A percentile compares a stretch with the other conserved stretches of the same genome.
phyloP scores from a whole-genome alignment of 805 yeast species.

The Saccharomycopsis babjevae region DNA sequence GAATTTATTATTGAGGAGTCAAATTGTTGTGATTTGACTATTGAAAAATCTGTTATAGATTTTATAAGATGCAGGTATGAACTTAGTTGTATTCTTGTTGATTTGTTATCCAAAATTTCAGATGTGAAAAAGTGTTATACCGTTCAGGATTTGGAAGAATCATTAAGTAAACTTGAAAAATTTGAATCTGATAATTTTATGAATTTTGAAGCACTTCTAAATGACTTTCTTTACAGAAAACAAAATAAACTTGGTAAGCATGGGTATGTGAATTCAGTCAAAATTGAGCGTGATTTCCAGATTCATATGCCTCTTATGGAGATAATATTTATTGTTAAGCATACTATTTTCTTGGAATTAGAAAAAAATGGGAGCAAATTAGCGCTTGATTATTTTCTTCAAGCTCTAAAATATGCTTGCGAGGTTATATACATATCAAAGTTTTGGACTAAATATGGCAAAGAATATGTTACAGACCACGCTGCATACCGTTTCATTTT shows the following conservation, averaged over 20 bases:
- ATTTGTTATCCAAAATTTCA: conserved; percentile 21
- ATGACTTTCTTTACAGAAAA: conserved; percentile 3
- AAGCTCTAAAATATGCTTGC: not conserved
- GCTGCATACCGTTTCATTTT: conserved; percentile 6
- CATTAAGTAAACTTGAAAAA: conserved; percentile 14
- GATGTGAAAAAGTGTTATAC: conserved; percentile 19
- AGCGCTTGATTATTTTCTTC: not conserved
- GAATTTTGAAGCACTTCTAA: not conserved
- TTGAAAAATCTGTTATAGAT: conserved; percentile 12
- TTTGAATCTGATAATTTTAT: not conserved
- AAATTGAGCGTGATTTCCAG: not conserved
- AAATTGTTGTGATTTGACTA: conserved; percentile 13
- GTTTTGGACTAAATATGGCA: conserved; percentile 12
- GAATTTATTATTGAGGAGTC: conserved; percentile 9
- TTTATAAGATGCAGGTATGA: conserved; percentile 5
- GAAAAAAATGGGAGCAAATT: conserved; percentile 6
- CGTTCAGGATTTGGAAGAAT: conserved; percentile 21
- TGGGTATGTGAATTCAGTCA: conserved; percentile 3
- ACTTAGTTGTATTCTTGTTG: conserved; percentile 4
- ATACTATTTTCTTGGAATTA: conserved; percentile 8
- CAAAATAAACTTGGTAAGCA: not conserved
- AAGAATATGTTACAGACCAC: conserved; percentile 6
- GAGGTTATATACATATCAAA: conserved; percentile 2
- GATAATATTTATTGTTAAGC: conserved; percentile 10
- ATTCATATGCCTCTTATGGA: not conserved